Conservation (phyloP, 2,329 filamentous ascomycete genomes). For the Taxawa tesnikishii region DNA sequence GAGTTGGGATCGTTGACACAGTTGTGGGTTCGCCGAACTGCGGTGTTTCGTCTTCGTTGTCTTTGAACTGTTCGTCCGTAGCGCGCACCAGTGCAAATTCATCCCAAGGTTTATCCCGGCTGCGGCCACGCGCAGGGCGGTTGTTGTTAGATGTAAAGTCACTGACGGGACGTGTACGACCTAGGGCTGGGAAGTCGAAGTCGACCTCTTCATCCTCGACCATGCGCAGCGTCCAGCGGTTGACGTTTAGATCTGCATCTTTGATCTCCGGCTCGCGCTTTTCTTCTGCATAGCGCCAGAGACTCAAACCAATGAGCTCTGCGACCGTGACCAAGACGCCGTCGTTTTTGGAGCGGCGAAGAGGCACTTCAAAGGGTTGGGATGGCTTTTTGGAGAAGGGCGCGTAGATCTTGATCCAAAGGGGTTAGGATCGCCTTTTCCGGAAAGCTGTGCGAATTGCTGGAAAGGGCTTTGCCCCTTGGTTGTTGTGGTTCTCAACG, state of each 20-base stretch:
- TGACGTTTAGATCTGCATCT: constrained; percentile 58
- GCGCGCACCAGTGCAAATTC: constrained; percentile 73
- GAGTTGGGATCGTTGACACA: constrained; percentile 2
- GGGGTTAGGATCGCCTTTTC: constrained; percentile 67
- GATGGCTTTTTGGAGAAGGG: constrained; percentile 55
- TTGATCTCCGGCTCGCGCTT: constrained; percentile 56
- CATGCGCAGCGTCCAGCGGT: constrained; percentile 73
- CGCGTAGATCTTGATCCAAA: constrained; percentile 66
- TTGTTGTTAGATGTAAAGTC: constrained; percentile 73
- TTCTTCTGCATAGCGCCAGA: constrained; percentile 70
- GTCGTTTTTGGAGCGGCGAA: constrained; percentile 57
- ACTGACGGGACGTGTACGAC: constrained; percentile 59
- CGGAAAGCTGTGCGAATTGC: constrained; percentile 62
- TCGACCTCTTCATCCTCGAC: constrained; percentile 76
- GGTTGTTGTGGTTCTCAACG: constrained; percentile 59
- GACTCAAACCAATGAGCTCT: constrained; percentile 67
- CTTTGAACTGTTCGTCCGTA: constrained; percentile 51
- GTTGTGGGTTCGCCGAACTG: constrained; percentile 47
- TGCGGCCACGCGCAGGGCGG: constrained; percentile 48
- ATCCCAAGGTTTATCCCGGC: constrained; percentile 66
- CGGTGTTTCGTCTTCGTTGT: constrained; percentile 58
- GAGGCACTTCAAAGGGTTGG: constrained; percentile 58
- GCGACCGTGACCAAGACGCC: constrained; percentile 60
- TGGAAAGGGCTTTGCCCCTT: constrained; percentile 62
- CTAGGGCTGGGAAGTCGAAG: constrained; percentile 70